Evolutionary conservation across 2,329 filamentous ascomycete species (phyloP).

Genomic region (Colletotrichum sp.): DNA sequence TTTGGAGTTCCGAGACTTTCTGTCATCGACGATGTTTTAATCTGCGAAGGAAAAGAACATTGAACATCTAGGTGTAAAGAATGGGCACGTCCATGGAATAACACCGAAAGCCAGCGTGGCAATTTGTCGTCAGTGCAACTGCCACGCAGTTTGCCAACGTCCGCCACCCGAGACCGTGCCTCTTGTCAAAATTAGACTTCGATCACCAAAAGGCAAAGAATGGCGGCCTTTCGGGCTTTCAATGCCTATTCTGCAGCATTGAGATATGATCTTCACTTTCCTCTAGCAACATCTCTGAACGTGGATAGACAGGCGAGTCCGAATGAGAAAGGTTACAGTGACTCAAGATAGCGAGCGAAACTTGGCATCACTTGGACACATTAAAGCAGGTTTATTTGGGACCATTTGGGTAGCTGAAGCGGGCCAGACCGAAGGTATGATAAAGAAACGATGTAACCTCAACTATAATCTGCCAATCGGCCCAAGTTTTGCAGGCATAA

Average conservation of each 20-base stretch:
- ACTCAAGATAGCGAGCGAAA: background rate
- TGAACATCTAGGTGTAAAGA: background rate
- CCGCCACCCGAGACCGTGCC: background rate
- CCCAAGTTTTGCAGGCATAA: background rate
- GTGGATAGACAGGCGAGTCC: background rate
- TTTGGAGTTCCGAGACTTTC: background rate
- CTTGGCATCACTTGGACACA: background rate
- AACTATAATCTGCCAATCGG: background rate
- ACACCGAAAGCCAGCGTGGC: background rate
- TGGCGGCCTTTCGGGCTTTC: background rate
- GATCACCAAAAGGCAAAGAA: background rate
- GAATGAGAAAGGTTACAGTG: background rate
- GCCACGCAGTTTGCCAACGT: background rate
- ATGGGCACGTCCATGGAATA: background rate
- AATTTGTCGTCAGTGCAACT: background rate
- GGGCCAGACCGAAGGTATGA: background rate
- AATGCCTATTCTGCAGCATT: background rate
- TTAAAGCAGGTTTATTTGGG: background rate
- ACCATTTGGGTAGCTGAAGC: background rate
- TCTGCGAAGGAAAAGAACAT: background rate
- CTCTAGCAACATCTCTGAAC: background rate
- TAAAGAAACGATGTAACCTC: background rate
- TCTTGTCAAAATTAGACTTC: background rate
- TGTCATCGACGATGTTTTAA: background rate
- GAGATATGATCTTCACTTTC: background rate